Percentiles rank a stretch among this genome's conserved stretches.
Conservation (phyloP, 2,329 filamentous ascomycete genomes). For the Aureobasidium vineae region DNA sequence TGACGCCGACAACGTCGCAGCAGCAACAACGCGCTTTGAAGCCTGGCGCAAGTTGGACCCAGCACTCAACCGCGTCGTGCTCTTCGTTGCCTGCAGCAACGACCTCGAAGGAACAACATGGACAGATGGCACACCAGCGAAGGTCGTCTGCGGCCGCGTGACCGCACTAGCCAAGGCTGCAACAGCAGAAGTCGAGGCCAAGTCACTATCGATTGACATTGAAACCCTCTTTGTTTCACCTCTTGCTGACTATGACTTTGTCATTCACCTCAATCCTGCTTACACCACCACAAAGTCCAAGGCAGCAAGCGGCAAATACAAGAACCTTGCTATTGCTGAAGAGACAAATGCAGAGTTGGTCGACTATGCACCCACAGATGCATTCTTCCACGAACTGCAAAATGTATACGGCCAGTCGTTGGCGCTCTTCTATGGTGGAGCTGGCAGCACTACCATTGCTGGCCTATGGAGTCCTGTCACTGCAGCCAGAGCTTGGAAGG, state of each 20-base stretch:
- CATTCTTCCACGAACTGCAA: conserved; percentile 67
- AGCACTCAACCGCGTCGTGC: conserved; percentile 74
- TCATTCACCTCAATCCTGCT: conserved; percentile 67
- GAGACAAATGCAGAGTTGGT: conserved; percentile 46
- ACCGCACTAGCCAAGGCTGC: conserved; percentile 77
- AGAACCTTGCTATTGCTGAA: conserved; percentile 69
- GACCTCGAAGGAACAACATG: conserved; percentile 77
- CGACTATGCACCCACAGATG: conserved; percentile 59
- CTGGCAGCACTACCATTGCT: conserved; percentile 57
- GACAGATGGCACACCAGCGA: conserved; percentile 71
- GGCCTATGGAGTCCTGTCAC: conserved; percentile 64
- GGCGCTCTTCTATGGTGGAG: conserved; percentile 73
- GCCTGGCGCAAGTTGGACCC: conserved; percentile 88
- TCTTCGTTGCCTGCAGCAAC: conserved; percentile 78
- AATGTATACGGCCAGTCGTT: conserved; percentile 65
- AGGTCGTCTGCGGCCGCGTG: conserved; percentile 81
- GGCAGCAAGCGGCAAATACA: conserved; percentile 58
- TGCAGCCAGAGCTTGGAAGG: conserved; percentile 61
- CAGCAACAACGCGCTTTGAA: conserved; percentile 69
- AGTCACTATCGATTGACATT: conserved; percentile 43
- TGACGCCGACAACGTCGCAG: conserved; percentile 58
- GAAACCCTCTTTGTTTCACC: conserved; percentile 69
- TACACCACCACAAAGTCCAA: conserved; percentile 43
- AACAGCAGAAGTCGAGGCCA: conserved; percentile 52
- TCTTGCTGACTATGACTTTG: conserved; percentile 76